Percentiles rank a stretch among this genome's conserved stretches.
Conservation (phyloP, 2,329 filamentous ascomycete species). For the Aspergillus pseudotamarii region DNA sequence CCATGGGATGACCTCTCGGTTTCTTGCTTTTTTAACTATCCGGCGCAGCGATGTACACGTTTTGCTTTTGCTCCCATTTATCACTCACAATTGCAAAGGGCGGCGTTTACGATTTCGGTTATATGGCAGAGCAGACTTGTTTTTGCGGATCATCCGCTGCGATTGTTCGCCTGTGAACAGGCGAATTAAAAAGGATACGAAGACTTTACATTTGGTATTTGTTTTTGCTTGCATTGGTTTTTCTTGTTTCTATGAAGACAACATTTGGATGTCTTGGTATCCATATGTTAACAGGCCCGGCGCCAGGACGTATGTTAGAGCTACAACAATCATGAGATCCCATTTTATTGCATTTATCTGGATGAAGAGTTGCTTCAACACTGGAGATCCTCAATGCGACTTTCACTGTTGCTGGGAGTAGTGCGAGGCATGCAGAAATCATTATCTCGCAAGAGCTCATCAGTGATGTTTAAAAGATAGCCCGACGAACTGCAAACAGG, state of each 20-base stretch:
- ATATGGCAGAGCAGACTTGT: constrained; percentile 8
- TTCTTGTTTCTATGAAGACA: background rate
- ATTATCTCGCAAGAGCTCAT: too few relatives aligned
- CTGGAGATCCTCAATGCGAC: background rate
- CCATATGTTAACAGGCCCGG: constrained; percentile 12
- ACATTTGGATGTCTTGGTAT: background rate
- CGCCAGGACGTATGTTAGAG: constrained; percentile 8
- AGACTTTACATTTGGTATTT: background rate
- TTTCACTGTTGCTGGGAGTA: background rate
- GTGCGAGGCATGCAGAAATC: background rate
- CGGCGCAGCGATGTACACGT: constrained; percentile 16
- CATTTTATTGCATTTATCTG: background rate
- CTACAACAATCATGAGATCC: constrained; percentile 4
- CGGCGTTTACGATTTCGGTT: constrained; percentile 28
- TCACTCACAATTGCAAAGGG: constrained; percentile 25
- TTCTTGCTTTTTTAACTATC: constrained; percentile 10
- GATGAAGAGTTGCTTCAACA: background rate
- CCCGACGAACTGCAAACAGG: too few relatives aligned
- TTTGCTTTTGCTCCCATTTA: constrained; percentile 8
- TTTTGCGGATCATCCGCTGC: constrained; percentile 4
- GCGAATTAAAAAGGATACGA: background rate
- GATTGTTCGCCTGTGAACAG: background rate
- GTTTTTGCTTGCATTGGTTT: constrained; percentile 1
- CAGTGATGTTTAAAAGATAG: too few relatives aligned
- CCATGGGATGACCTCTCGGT: constrained; percentile 14